Conservation (phyloP, 1,284 basidiomycete species). For the Naganishia sp. region DNA sequence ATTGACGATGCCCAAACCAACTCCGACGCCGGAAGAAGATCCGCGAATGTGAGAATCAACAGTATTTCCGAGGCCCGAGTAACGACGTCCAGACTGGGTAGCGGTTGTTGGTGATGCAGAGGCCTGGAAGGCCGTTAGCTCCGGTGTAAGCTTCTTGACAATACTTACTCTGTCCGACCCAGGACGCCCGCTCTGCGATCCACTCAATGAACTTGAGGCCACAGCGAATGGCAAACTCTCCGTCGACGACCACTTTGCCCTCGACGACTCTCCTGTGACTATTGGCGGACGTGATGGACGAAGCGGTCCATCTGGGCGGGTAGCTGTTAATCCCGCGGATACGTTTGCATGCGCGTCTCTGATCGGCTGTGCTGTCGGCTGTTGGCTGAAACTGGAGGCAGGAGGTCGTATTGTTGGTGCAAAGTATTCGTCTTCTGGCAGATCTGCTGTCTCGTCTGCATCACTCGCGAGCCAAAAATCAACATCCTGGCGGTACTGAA, state of each 20-base stretch:
- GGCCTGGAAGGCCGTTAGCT: slow-evolving; percentile 2
- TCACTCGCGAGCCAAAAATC: slow-evolving; percentile 49
- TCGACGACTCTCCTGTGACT: slow-evolving; percentile 33
- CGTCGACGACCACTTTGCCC: slow-evolving; percentile 44
- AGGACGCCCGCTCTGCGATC: background rate
- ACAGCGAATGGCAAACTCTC: slow-evolving; percentile 50
- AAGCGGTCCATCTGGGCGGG: slow-evolving; percentile 17
- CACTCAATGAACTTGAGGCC: slow-evolving; percentile 14
- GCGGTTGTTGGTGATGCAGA: slow-evolving; percentile 9
- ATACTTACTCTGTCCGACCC: slow-evolving; percentile 23
- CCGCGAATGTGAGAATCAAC: slow-evolving; percentile 1
- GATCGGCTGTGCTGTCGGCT: background rate
- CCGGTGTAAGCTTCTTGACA: background rate
- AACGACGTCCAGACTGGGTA: slow-evolving; percentile 1
- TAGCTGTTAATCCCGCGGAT: slow-evolving; percentile 22
- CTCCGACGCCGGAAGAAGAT: slow-evolving; percentile 1
- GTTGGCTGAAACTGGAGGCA: background rate
- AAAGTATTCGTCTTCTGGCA: slow-evolving; percentile 53
- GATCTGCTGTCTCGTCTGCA: background rate
- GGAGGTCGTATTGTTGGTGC: slow-evolving; percentile 46
- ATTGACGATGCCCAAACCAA: slow-evolving; percentile 4
- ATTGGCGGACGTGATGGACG: background rate
- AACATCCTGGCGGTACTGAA: slow-evolving; percentile 41
- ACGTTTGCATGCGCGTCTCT: too few species aligned
- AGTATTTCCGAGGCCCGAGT: slow-evolving; percentile 19